These are phyloP conservation scores for Graphiopsis chlorocephala DNA, from an alignment of 2,329 filamentous ascomycete species.

Conservation along the genomic window DNA sequence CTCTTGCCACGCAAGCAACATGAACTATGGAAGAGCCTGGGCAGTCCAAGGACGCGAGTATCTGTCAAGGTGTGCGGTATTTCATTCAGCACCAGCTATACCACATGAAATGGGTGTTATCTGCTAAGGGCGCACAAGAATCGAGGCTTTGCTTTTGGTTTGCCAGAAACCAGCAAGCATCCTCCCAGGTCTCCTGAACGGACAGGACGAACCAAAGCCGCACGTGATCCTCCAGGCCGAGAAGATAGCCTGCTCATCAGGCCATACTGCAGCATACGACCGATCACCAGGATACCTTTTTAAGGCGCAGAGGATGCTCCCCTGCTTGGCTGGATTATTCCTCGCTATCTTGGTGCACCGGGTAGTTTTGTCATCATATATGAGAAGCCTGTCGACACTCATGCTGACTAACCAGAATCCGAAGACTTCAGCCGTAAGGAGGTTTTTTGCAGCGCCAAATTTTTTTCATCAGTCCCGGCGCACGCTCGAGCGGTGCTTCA, in stretches of 20 bases:
- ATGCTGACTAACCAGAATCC: not conserved
- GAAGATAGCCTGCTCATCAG: not conserved
- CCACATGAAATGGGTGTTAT: not conserved
- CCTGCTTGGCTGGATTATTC: not conserved
- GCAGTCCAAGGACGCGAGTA: not conserved
- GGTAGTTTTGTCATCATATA: not conserved
- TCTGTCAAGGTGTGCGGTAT: not conserved
- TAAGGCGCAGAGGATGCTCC: not conserved
- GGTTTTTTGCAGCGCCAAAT: not conserved
- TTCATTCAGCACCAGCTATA: not conserved
- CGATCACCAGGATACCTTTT: not conserved
- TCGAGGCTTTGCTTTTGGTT: not conserved
- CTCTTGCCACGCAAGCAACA: not conserved
- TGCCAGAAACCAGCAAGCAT: not conserved
- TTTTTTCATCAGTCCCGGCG: not conserved
- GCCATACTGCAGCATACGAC: not conserved
- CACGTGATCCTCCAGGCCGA: not conserved
- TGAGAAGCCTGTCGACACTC: not conserved
- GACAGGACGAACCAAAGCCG: no score
- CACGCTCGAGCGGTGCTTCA: not conserved
- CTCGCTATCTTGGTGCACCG: not conserved
- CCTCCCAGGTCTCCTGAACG: not conserved
- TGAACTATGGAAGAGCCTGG: not conserved
- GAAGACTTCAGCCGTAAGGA: not conserved
- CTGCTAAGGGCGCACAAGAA: not conserved